phyloP scores from a whole-genome alignment of 495 filamentous ascomycete genomes.

The Sabuloglossum arenarium region DNA sequence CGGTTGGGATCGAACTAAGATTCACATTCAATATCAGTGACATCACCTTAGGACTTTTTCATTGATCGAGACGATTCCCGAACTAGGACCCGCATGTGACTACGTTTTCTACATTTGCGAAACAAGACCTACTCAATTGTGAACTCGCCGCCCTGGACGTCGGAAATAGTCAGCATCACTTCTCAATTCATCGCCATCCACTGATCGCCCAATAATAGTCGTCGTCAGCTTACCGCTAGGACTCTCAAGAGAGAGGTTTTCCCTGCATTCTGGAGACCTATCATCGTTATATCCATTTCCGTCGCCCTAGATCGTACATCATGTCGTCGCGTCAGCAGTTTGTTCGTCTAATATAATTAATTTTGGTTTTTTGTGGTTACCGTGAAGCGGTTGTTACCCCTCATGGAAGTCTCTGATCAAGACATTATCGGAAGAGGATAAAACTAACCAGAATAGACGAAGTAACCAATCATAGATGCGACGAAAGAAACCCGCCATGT shows the following conservation, averaged over 20 bases:
- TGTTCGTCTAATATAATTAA: background rate
- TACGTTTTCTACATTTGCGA: conserved; percentile 1
- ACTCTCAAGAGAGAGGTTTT: conserved; percentile 92
- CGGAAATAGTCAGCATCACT: background rate
- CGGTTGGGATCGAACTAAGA: conserved; percentile 84
- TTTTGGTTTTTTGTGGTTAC: background rate
- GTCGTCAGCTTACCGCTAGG: conserved; percentile 50
- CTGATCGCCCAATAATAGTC: conserved; percentile 14
- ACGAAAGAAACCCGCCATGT: conserved; percentile 76
- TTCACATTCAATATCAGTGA: background rate
- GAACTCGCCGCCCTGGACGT: conserved; percentile 77
- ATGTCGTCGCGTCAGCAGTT: background rate
- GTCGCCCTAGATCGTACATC: conserved; percentile 46
- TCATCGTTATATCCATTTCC: conserved; percentile 99
- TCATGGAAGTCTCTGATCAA: background rate
- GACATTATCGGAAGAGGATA: conserved; percentile 7
- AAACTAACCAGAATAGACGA: conserved; percentile 88
- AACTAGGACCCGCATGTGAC: background rate
- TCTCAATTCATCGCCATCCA: conserved; percentile 1
- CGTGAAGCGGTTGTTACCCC: background rate
- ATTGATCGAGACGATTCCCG: background rate
- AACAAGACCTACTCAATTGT: conserved; percentile 75
- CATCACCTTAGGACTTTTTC: background rate
- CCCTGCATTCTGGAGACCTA: conserved; percentile 93
- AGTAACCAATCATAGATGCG: conserved; percentile 96